Conservation (phyloP, 148 eudicot genomes). For the Cornus controversa region DNA sequence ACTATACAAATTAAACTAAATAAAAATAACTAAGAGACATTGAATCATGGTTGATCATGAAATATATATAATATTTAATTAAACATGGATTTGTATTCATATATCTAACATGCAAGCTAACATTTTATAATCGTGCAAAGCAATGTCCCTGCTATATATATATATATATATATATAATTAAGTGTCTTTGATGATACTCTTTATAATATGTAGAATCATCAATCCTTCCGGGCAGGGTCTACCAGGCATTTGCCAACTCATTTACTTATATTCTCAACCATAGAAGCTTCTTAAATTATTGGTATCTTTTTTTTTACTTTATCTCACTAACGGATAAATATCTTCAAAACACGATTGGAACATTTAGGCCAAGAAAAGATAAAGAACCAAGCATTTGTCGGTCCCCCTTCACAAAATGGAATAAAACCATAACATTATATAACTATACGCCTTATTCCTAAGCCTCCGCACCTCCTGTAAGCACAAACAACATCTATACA, state of each 20-base stretch:
- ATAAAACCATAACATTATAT: not conserved
- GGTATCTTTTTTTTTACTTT: not conserved
- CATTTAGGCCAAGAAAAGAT: not conserved
- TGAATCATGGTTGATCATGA: too few species aligned
- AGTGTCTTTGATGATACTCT: too few species aligned
- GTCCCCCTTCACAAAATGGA: not conserved
- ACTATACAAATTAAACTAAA: too few species aligned
- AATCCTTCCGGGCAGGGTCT: not conserved
- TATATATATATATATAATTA: too few species aligned
- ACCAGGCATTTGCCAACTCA: not conserved
- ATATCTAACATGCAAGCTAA: not conserved
- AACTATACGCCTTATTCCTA: not conserved
- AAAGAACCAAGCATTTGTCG: too few species aligned
- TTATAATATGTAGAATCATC: too few species aligned
- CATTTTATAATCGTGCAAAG: too few species aligned
- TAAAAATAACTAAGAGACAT: too few species aligned
- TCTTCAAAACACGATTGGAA: not conserved
- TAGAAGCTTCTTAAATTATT: not conserved
- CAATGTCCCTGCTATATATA: too few species aligned
- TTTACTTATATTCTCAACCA: not conserved
- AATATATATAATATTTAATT: too few species aligned
- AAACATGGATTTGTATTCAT: too few species aligned
- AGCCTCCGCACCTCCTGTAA: not conserved
- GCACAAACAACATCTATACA: not conserved
- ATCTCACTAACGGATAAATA: not conserved